Conservation (phyloP, 345 rosid species). For the Salix udensis region DNA sequence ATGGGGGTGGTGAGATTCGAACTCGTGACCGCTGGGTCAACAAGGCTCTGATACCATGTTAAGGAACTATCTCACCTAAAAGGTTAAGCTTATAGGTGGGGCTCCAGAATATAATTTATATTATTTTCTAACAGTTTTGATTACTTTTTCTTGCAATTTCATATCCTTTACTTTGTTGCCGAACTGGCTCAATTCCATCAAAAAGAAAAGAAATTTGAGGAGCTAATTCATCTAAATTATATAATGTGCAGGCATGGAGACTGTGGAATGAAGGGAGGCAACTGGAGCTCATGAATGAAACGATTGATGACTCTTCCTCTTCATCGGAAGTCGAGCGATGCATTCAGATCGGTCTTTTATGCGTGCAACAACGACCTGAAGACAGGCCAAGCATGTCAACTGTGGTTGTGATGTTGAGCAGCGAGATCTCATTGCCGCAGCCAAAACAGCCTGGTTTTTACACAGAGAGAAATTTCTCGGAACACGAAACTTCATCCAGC, state of each 20-base stretch:
- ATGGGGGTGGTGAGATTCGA: no score
- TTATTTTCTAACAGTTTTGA: neutral
- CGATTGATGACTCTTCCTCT: neutral
- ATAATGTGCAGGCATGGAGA: slow-evolving; percentile 35
- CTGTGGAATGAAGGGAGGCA: slow-evolving; percentile 31
- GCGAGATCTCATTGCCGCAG: slow-evolving; percentile 32
- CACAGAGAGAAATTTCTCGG: slow-evolving; percentile 13
- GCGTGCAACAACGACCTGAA: slow-evolving; percentile 40
- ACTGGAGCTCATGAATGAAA: slow-evolving; percentile 19
- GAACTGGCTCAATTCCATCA: neutral
- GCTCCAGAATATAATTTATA: no score
- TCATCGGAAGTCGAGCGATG: slow-evolving; percentile 26
- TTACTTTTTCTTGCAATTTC: neutral
- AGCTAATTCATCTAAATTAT: neutral
- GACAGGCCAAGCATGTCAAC: slow-evolving; percentile 44
- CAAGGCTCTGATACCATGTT: no score
- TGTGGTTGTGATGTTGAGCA: slow-evolving; percentile 42
- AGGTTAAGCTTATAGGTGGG: no score
- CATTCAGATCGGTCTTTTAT: slow-evolving; percentile 41
- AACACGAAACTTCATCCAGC: slow-evolving; percentile 26
- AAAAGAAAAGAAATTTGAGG: neutral
- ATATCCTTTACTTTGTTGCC: no score
- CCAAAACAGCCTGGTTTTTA: slow-evolving; percentile 47
- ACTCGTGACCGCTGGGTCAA: no score
- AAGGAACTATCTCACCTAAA: no score